Percentiles rank a stretch among this genome's conserved stretches.
phyloP scores from a whole-genome alignment of 2,329 filamentous ascomycete species.

The Sporothrix brunneoviolacea region DNA sequence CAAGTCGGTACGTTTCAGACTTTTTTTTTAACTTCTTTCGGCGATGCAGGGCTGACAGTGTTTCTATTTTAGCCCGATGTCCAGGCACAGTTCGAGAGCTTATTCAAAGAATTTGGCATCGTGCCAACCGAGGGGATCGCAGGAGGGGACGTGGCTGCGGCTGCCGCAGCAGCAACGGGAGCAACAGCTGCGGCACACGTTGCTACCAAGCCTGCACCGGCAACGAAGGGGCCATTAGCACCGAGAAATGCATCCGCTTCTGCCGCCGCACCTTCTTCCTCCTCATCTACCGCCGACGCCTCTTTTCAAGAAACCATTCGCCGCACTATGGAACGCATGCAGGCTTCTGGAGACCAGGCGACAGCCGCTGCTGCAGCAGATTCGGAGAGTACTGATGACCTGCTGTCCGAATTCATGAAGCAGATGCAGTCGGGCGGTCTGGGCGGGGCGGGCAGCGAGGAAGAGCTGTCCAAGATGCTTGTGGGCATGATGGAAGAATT shows the following conservation, averaged over 20 bases:
- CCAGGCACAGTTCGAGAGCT: slow-evolving; percentile 69
- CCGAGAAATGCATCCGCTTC: slow-evolving; percentile 25
- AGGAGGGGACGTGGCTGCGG: slow-evolving; percentile 22
- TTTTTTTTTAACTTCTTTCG: no score
- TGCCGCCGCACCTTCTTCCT: slow-evolving; percentile 29
- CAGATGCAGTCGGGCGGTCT: slow-evolving; percentile 62
- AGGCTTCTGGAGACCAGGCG: slow-evolving; percentile 77
- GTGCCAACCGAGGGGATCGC: not conserved
- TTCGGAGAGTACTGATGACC: slow-evolving; percentile 55
- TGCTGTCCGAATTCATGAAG: slow-evolving; percentile 87
- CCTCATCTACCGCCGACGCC: slow-evolving; percentile 29
- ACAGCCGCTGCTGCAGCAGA: slow-evolving; percentile 68
- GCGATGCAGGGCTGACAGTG: no score
- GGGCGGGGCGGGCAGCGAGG: slow-evolving; percentile 57
- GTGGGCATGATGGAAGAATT: slow-evolving; percentile 99
- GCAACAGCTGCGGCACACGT: slow-evolving; percentile 20
- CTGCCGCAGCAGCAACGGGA: slow-evolving; percentile 20
- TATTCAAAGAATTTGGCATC: slow-evolving; percentile 63
- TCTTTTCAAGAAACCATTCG: slow-evolving; percentile 89
- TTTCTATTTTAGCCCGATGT: slow-evolving; percentile 53
- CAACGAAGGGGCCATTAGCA: slow-evolving; percentile 24
- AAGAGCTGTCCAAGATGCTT: slow-evolving; percentile 90
- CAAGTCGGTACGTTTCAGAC: slow-evolving; percentile 46
- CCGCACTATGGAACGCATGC: slow-evolving; percentile 93
- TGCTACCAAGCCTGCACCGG: slow-evolving; percentile 23